Percentiles rank a stretch among this genome's conserved stretches.
Evolutionary conservation across 2,329 filamentous ascomycete species (phyloP).

Genomic region (Nemania abortiva): DNA sequence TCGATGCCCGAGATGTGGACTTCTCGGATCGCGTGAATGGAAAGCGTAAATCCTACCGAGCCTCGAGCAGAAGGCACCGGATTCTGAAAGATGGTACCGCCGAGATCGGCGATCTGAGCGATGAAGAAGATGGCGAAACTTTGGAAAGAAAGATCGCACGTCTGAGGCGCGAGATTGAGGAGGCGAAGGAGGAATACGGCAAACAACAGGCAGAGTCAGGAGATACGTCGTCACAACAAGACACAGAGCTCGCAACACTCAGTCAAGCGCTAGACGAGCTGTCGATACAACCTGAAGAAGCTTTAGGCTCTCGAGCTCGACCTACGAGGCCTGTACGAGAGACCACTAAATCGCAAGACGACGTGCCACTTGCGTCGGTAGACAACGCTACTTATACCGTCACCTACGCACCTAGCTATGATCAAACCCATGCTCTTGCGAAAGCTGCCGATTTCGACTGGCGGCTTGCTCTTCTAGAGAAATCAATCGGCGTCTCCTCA

Average conservation of each 20-base stretch:
- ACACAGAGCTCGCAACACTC: constrained; percentile 74
- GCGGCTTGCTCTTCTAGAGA: constrained; percentile 82
- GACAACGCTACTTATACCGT: constrained; percentile 70
- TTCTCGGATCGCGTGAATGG: constrained; percentile 89
- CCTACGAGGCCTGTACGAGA: constrained; percentile 47
- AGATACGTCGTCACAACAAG: constrained; percentile 57
- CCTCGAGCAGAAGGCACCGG: constrained; percentile 74
- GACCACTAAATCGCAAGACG: constrained; percentile 41
- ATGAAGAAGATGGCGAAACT: constrained; percentile 76
- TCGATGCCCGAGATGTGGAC: constrained; percentile 83
- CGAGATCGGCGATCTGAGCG: constrained; percentile 80
- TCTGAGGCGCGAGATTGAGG: constrained; percentile 76
- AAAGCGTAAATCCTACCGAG: constrained; percentile 86
- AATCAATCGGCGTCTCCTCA: constrained; percentile 81
- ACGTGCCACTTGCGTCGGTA: constrained; percentile 34
- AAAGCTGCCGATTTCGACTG: constrained; percentile 90
- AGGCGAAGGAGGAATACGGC: constrained; percentile 65
- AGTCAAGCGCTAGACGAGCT: constrained; percentile 79
- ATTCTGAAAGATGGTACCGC: constrained; percentile 72
- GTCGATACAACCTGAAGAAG: constrained; percentile 52
- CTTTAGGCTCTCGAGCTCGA: constrained; percentile 40
- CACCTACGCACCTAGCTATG: constrained; percentile 73
- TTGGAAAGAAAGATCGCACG: constrained; percentile 84
- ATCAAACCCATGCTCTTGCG: constrained; percentile 77
- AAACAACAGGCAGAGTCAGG: constrained; percentile 63